Evolutionary conservation across 2,329 filamentous ascomycete species (phyloP).

Genomic region (Fusarium mexicanum): DNA sequence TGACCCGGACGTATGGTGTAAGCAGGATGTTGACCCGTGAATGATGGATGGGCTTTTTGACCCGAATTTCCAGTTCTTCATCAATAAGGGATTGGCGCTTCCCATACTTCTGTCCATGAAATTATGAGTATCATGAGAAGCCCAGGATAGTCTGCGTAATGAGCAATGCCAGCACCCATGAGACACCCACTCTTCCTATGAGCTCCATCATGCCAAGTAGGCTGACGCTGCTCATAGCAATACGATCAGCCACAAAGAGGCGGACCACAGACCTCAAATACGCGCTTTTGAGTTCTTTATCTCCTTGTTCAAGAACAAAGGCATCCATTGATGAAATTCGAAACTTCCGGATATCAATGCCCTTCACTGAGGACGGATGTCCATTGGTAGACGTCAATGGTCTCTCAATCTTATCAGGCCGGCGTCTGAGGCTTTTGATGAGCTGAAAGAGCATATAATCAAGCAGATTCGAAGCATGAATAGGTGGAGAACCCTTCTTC

Average conservation of each 20-base stretch:
- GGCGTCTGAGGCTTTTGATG: slow-evolving; percentile 56
- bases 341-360: slow-evolving; percentile 57
- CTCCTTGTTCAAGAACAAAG: slow-evolving; percentile 53
- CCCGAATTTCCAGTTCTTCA: neutral
- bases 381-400: slow-evolving; percentile 53
- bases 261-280: slow-evolving; percentile 54
- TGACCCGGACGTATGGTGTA: neutral
- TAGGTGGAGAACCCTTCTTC: slow-evolving; percentile 50
- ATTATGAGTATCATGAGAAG: slow-evolving; percentile 15
- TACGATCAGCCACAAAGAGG: slow-evolving; percentile 56
- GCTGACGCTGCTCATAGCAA: slow-evolving; percentile 50
- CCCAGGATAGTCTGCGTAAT: neutral
- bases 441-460: slow-evolving; percentile 56
- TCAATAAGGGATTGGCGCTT: neutral
- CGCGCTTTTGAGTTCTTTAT: slow-evolving; percentile 37
- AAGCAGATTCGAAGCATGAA: slow-evolving; percentile 47
- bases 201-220: slow-evolving; percentile 45
- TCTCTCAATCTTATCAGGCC: slow-evolving; percentile 53
- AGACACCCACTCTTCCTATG: slow-evolving; percentile 46
- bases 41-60: neutral
- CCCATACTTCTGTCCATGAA: neutral
- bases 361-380: neutral
- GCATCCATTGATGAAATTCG: slow-evolving; percentile 63
- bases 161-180: slow-evolving; percentile 45
- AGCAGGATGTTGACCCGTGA: neutral